These are phyloP conservation scores for Arthonia radiata DNA, from an alignment of 495 filamentous ascomycete species.

Conservation along the genomic window DNA sequence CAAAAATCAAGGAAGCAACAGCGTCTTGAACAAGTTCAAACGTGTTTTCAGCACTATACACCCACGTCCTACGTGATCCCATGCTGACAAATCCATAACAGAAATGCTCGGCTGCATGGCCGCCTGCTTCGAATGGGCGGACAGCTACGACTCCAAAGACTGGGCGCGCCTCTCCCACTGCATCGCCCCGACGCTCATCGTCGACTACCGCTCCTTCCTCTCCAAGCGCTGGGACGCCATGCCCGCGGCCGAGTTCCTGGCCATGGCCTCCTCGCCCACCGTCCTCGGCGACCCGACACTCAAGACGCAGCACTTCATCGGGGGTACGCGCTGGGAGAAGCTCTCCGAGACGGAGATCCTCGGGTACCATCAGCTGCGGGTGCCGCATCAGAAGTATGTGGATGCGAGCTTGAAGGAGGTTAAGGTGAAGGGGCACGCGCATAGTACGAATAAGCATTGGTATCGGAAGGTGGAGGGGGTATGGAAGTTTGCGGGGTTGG, in stretches of 20 bases:
- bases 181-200: conserved; percentile 17
- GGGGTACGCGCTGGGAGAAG: conserved; percentile 46
- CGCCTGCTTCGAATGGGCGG: conserved; percentile 49
- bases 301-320: conserved; percentile 57
- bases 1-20: too few species aligned
- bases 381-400: conserved; percentile 43
- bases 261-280: conserved; percentile 37
- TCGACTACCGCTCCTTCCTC: conserved; percentile 56
- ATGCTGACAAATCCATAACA: too few species aligned
- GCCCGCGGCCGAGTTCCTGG: conserved; percentile 44
- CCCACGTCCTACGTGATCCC: too few species aligned
- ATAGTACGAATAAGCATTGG: conserved; percentile 45
- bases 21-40: too few species aligned
- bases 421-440: conserved; percentile 38
- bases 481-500: conserved; percentile 64
- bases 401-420: conserved; percentile 24
- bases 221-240: conserved; percentile 47
- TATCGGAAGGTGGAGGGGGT: conserved; percentile 50
- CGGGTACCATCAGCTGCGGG: conserved; percentile 55
- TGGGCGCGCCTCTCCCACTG: conserved; percentile 12
- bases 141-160: conserved; percentile 67
- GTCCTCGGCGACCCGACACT: conserved; percentile 48
- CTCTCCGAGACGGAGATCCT: conserved; percentile 38
- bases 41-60: too few species aligned
- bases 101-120: conserved; percentile 27